phyloP scores from a whole-genome alignment of 306 rosid species.

The Parietaria judaica region DNA sequence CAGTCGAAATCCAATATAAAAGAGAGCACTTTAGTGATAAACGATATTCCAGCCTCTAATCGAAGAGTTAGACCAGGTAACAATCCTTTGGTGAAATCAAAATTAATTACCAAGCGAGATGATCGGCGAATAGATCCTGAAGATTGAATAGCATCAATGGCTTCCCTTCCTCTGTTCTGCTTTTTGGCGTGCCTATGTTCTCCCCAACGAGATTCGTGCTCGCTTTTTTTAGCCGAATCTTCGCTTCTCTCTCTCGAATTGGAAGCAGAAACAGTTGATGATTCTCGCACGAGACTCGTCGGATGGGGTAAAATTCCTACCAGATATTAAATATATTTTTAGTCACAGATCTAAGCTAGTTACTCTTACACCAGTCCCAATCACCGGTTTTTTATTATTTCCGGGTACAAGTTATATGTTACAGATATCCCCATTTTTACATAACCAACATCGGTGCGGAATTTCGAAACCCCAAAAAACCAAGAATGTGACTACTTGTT shows the following conservation, averaged over 20 bases:
- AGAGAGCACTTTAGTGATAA: too few species aligned
- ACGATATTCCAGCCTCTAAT: too few species aligned
- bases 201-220: slow-evolving; percentile 29
- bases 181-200: slow-evolving; percentile 29
- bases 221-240: slow-evolving; percentile 33
- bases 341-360: background rate
- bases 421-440: too few species aligned
- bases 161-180: slow-evolving; percentile 26
- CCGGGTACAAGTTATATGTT: too few species aligned
- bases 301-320: slow-evolving; percentile 35
- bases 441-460: too few species aligned
- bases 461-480: too few species aligned
- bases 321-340: background rate
- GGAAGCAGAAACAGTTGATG: slow-evolving; percentile 44
- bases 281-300: slow-evolving; percentile 40
- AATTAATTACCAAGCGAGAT: slow-evolving; percentile 50
- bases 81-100: background rate
- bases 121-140: slow-evolving; percentile 63
- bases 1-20: too few species aligned
- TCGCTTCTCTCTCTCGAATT: slow-evolving; percentile 46
- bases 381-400: too few species aligned
- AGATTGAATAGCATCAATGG: slow-evolving; percentile 27
- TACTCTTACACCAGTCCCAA: too few species aligned
- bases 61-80: too few species aligned
- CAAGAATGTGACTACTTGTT: too few species aligned